A percentile compares a stretch with the other conserved stretches of the same genome.
Conservation (phyloP, 768 basidiomycete species). For the Tylopilus sp. region DNA sequence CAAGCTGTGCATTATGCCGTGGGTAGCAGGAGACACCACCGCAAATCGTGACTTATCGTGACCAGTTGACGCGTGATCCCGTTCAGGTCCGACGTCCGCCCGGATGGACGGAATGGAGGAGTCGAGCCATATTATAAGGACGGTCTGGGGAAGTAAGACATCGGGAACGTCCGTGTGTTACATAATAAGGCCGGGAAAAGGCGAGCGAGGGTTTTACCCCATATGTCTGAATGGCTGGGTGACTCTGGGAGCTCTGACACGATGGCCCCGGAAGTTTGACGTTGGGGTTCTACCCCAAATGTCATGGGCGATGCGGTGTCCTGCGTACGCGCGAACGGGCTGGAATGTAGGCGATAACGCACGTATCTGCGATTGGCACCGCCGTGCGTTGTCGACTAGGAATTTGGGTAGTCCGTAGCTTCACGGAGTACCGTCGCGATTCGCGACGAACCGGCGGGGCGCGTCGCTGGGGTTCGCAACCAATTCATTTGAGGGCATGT, state of each 20-base stretch:
- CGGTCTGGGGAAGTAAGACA: neutral
- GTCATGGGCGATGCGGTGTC: neutral
- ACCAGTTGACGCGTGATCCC: neutral
- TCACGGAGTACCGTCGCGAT: conserved; percentile 17
- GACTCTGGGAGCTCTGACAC: neutral
- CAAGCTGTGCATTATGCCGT: neutral
- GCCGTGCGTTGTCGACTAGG: neutral
- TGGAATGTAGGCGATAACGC: too few species aligned
- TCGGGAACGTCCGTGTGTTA: neutral
- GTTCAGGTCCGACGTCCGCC: conserved; percentile 13
- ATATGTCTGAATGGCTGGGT: conserved; percentile 1
- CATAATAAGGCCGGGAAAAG: neutral
- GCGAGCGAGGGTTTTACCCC: conserved; percentile 8
- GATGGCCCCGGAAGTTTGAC: neutral
- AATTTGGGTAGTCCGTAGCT: neutral
- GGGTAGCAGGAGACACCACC: neutral
- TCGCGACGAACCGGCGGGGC: conserved; percentile 3
- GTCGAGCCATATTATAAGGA: neutral
- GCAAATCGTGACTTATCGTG: neutral
- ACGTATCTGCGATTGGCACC: conserved; percentile 13
- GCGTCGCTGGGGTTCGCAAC: neutral
- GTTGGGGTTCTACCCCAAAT: conserved; percentile 12
- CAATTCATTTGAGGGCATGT: neutral
- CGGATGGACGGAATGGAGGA: neutral
- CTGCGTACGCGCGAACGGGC: neutral